phyloP scores from a whole-genome alignment of 768 basidiomycete species.

The Sporobolomyces roseus region DNA sequence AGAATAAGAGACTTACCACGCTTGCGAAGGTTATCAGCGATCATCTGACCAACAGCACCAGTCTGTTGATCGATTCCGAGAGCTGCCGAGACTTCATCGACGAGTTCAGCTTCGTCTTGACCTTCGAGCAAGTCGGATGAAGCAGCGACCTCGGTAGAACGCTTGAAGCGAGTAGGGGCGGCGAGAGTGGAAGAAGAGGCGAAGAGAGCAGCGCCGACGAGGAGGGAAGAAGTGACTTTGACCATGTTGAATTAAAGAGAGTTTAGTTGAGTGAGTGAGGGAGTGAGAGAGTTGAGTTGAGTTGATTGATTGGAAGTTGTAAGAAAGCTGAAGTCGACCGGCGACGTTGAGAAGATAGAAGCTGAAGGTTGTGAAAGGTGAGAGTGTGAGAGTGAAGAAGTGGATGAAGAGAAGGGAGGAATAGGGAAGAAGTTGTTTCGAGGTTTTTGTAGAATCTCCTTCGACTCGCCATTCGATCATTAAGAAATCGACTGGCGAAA shows the following conservation, averaged over 20 bases:
- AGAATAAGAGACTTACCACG: constrained; percentile 6
- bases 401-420: constrained; percentile 7
- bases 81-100: background rate
- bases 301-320: constrained; percentile 1
- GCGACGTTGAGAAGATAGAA: constrained; percentile 10
- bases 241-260: constrained; percentile 20
- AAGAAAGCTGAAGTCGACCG: constrained; percentile 12
- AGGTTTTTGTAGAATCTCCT: constrained; percentile 9
- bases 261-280: background rate
- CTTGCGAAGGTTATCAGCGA: constrained; percentile 15
- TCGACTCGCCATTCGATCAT: constrained; percentile 18
- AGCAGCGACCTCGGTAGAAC: constrained; percentile 4
- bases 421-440: too few relatives aligned
- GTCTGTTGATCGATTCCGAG: constrained; percentile 13
- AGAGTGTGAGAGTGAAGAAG: background rate
- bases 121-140: constrained; percentile 11
- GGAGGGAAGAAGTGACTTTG: constrained; percentile 31
- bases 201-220: constrained; percentile 27
- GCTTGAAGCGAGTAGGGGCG: constrained; percentile 24
- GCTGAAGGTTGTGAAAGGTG: background rate
- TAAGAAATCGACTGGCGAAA: constrained; percentile 12
- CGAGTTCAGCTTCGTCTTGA: constrained; percentile 4
- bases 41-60: constrained; percentile 4
- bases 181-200: constrained; percentile 29
- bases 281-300: background rate